These are phyloP conservation scores for Globisporangium irregulare DNA, from an alignment of 352 stramenopile genomes.

Conservation along the genomic window DNA sequence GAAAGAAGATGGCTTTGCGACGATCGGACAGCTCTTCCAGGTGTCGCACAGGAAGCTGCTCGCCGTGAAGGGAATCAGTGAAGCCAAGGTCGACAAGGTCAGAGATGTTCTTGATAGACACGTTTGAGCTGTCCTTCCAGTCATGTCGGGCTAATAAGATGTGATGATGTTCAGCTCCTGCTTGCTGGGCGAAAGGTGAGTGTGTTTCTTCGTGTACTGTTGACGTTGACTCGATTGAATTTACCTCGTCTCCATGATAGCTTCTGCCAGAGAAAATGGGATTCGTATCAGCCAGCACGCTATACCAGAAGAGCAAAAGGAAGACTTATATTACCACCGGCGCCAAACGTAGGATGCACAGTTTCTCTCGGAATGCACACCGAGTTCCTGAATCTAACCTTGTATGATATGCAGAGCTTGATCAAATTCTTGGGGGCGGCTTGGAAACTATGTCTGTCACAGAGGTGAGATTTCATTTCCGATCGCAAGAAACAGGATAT, in stretches of 20 bases:
- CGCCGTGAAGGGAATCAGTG: constrained; percentile 85
- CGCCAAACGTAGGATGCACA: constrained; percentile 44
- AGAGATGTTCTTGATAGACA: neutral
- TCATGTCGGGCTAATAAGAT: neutral
- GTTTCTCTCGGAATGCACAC: neutral
- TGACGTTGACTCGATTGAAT: no score
- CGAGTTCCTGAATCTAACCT: constrained; percentile 14
- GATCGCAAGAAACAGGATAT: no score
- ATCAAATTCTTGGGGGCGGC: constrained; percentile 83
- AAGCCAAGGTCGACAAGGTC: constrained; percentile 87
- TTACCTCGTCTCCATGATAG: constrained; percentile 17
- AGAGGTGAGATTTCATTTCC: constrained; percentile 44
- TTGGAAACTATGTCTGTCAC: constrained; percentile 91
- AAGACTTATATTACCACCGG: constrained; percentile 79
- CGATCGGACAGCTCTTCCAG: constrained; percentile 79
- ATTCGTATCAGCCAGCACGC: constrained; percentile 65
- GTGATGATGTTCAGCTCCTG: constrained; percentile 36
- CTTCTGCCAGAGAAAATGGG: constrained; percentile 71
- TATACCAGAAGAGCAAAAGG: constrained; percentile 68
- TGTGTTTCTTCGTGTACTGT: neutral
- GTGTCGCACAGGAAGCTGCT: constrained; percentile 66
- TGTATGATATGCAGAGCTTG: constrained; percentile 49
- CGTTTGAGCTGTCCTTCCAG: neutral
- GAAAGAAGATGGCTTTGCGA: constrained; percentile 77
- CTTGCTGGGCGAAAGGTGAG: constrained; percentile 72